A percentile compares a stretch with the other conserved stretches of the same genome.
Conservation (phyloP, 2,329 filamentous ascomycete species). For the Sporothrix phasma region DNA sequence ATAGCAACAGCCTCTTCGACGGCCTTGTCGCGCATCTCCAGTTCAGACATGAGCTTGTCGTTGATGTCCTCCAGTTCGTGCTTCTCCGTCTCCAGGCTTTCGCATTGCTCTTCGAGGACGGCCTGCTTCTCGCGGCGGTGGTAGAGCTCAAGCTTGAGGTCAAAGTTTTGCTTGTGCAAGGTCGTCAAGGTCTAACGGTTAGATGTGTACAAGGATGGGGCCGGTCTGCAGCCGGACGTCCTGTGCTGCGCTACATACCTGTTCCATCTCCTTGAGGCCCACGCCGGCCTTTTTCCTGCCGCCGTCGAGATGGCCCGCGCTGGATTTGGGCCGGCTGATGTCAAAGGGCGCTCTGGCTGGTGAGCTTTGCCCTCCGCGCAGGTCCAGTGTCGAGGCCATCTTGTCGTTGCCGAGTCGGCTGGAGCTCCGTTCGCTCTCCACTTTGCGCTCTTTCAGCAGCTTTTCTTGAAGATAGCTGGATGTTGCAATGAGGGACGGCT, state of each 20-base stretch:
- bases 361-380: constrained; percentile 31
- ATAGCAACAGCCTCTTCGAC: constrained; percentile 60
- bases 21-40: constrained; percentile 60
- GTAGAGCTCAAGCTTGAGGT: constrained; percentile 62
- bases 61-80: constrained; percentile 51
- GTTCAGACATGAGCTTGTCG: constrained; percentile 45
- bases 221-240: background rate
- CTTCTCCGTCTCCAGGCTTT: constrained; percentile 45
- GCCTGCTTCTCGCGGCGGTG: constrained; percentile 57
- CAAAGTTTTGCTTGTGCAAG: constrained; percentile 67
- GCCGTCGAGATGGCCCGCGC: constrained; percentile 29
- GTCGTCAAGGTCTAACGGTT: constrained; percentile 50
- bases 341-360: constrained; percentile 29
- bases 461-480: constrained; percentile 47
- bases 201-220: background rate
- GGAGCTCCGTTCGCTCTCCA: constrained; percentile 37
- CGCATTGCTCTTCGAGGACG: constrained; percentile 35
- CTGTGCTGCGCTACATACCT: constrained; percentile 33
- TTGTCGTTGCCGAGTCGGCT: constrained; percentile 29
- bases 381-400: constrained; percentile 32
- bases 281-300: constrained; percentile 43
- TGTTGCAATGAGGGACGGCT: constrained; percentile 30
- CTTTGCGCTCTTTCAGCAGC: constrained; percentile 40
- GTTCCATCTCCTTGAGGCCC: constrained; percentile 59
- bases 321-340: constrained; percentile 35